phyloP scores from a whole-genome alignment of 73 alveolate genomes.

The Paramecium sonneborni region DNA sequence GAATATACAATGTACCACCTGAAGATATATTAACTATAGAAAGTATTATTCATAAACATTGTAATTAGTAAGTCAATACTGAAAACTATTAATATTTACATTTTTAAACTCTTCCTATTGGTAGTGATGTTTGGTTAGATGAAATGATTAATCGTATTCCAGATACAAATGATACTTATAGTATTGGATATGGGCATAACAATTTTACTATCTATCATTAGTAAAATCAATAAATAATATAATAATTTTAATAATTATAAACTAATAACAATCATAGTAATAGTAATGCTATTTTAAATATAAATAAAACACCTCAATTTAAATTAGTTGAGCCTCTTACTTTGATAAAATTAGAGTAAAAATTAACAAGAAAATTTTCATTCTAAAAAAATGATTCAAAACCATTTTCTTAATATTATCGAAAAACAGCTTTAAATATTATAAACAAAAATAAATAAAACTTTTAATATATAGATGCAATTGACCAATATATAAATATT shows the following conservation, averaged over 20 bases:
- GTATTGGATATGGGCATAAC: neutral
- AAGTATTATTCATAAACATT: neutral
- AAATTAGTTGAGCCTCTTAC: neutral
- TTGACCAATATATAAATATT: neutral
- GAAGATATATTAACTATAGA: neutral
- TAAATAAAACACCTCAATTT: neutral
- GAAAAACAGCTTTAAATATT: neutral
- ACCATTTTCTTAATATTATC: neutral
- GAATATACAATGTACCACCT: neutral
- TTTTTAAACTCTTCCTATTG: neutral
- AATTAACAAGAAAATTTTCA: neutral
- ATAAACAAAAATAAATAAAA: neutral
- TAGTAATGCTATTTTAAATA: neutral
- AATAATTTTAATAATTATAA: neutral
- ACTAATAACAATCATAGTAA: neutral
- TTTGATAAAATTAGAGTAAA: neutral
- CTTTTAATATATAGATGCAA: neutral
- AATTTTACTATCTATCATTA: neutral
- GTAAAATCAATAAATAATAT: neutral
- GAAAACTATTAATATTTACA: neutral
- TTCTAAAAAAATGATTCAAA: neutral
- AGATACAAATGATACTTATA: neutral
- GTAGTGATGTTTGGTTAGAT: conserved; percentile 14
- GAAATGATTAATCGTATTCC: conserved; percentile 3
- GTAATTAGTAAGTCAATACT: neutral